Percentiles rank a stretch among this genome's conserved stretches.
Evolutionary conservation across 164 flowering plant genomes (phyloP).

Genomic region (Tetracentron sinense): DNA sequence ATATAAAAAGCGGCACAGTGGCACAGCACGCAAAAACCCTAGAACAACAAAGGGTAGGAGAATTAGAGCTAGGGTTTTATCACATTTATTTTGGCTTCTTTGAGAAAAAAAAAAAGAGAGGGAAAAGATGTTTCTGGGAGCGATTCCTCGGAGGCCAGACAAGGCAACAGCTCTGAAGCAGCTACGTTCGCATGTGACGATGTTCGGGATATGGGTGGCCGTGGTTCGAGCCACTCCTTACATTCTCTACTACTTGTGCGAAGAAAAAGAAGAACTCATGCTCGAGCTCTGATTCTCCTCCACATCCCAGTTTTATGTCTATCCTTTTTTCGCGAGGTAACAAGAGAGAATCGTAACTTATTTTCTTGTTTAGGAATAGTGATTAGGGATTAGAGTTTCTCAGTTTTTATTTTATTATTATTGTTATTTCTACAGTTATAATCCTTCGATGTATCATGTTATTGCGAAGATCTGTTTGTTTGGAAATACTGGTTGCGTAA

Average conservation of each 20-base stretch:
- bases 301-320: not conserved
- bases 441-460: no score
- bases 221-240: conserved; percentile 74
- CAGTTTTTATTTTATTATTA: no score
- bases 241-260: conserved; percentile 60
- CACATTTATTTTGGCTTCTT: no score
- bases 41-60: no score
- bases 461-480: no score
- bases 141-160: conserved; percentile 77
- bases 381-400: no score
- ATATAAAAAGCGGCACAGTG: no score
- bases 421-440: no score
- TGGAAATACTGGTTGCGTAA: no score
- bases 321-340: no score
- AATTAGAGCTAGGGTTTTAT: no score
- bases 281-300: conserved; percentile 53
- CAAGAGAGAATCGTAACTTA: conserved; percentile 2
- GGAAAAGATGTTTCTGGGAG: conserved; percentile 67
- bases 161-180: conserved; percentile 73
- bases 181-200: conserved; percentile 57
- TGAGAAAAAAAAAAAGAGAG: not conserved
- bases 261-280: conserved; percentile 51
- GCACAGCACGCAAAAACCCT: no score
- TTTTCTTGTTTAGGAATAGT: not conserved
- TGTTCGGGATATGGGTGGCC: conserved; percentile 59